Conservation (phyloP, 495 filamentous ascomycete species). For the Penicillium manginii region DNA sequence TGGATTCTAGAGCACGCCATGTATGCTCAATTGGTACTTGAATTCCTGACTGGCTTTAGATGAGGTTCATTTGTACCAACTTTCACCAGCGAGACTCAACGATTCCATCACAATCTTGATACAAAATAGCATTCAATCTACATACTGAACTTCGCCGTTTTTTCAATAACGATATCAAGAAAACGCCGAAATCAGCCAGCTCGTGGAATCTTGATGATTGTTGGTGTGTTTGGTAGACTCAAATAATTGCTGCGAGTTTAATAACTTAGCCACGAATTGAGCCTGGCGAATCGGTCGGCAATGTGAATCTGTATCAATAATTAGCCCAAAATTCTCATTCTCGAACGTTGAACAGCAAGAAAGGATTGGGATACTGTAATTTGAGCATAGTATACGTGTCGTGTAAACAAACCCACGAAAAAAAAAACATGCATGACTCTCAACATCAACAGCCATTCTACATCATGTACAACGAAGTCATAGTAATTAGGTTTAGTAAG, state of each 20-base stretch:
- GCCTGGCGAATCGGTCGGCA: not conserved
- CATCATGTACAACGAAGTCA: not conserved
- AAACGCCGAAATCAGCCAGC: not conserved
- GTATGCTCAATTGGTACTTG: constrained; percentile 2
- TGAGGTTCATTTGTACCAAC: not conserved
- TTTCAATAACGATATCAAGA: not conserved
- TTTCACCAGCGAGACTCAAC: not conserved
- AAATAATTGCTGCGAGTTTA: not conserved
- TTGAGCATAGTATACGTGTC: not conserved
- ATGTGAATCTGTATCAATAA: not conserved
- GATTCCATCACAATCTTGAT: not conserved
- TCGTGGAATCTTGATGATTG: not conserved
- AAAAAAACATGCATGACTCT: not conserved
- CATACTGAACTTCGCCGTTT: not conserved
- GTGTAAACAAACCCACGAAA: not conserved
- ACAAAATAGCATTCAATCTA: not conserved
- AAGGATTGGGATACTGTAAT: not conserved
- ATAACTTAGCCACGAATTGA: not conserved
- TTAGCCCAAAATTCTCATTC: not conserved
- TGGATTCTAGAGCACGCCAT: not conserved
- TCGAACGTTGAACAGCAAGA: not conserved
- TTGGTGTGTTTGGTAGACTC: not conserved
- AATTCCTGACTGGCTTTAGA: constrained; percentile 1
- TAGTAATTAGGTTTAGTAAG: not conserved
- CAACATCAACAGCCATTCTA: not conserved